Base-by-base conservation (phyloP, 1,139 yeast species). In the Diutina pseudorugosa region DNA sequence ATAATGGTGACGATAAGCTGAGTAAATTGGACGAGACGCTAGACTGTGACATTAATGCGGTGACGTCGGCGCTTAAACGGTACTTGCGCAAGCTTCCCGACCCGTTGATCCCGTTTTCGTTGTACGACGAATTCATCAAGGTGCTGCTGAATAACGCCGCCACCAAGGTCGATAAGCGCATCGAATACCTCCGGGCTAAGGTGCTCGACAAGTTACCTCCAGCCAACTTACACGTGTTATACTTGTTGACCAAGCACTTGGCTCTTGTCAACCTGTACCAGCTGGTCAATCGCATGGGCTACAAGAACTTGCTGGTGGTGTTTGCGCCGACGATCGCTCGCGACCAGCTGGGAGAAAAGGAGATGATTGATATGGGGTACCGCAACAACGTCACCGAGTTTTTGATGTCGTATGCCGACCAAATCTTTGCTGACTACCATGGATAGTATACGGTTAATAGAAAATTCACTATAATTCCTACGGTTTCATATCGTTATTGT, bases 291-390 rank as follows among this genome's bases (percentile, higher is more conserved):
- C 73, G 87, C 64, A 93, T 93, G 99, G 87, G 80, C 36, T 71
- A 79, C 58, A 82, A 83, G 64, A 90, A 94, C 61, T 68, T 94
- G 54, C 85, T 96, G 1, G 93, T 94, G 51, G 96, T 93, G 18
- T 93, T 93, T 73, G 96, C 98, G 0, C 98, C 99, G 1, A 90
- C 98, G 3, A 71, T 93, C 52, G 86, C 90, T 0, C 74, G 97
- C 55, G 96, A 90, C 59, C 72, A 75, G 56, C 77, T 82, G 25
- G 95, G 96, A 4, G 90, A 86, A 57, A 79, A 85, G 56, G 98
- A 94, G 65, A 82, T 93, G 68, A 63, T 75, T 53, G 98, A 93
- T 64, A 90, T 90, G 89, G 86, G 85, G 23, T 77, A 81, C 55
- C 78, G 95, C 63, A 90, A 89, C 60, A 85, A 80, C 52, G 80